These are phyloP conservation scores for Chaetomiaceae sp. DNA, from an alignment of 2,329 filamentous ascomycete genomes.

Conservation along the genomic window DNA sequence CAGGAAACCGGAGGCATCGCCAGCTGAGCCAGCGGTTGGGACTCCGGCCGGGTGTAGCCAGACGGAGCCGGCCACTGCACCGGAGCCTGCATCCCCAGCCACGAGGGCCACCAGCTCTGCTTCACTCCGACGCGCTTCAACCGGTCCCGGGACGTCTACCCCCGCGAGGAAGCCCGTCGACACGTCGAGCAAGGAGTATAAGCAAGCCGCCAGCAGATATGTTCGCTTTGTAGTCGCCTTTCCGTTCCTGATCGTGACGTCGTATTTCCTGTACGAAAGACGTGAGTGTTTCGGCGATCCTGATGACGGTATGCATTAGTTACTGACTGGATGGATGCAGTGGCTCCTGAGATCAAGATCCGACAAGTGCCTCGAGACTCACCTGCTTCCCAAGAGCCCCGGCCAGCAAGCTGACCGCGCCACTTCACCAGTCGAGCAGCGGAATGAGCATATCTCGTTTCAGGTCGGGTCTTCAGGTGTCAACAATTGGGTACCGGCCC, in stretches of 20 bases:
- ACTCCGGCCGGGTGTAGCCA: not conserved
- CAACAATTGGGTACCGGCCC: too few species aligned
- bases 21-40: not conserved
- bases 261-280: constrained; percentile 50
- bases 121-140: too few species aligned
- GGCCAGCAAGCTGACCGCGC: not conserved
- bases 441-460: too few species aligned
- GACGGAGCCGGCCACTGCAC: not conserved
- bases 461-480: too few species aligned
- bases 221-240: constrained; percentile 46
- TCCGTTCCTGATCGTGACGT: constrained; percentile 52
- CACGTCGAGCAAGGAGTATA: constrained; percentile 39
- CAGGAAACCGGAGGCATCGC: not conserved
- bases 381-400: not conserved
- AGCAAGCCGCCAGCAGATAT: constrained; percentile 43
- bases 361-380: not conserved
- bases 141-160: not conserved
- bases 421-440: not conserved
- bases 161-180: constrained; percentile 26
- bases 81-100: not conserved
- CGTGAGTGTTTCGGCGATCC: constrained; percentile 33
- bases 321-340: constrained; percentile 3
- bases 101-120: too few species aligned
- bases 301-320: not conserved
- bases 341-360: not conserved